Evolutionary conservation across 1,284 basidiomycete genomes (phyloP).

Genomic region (Coniophora puteana): DNA sequence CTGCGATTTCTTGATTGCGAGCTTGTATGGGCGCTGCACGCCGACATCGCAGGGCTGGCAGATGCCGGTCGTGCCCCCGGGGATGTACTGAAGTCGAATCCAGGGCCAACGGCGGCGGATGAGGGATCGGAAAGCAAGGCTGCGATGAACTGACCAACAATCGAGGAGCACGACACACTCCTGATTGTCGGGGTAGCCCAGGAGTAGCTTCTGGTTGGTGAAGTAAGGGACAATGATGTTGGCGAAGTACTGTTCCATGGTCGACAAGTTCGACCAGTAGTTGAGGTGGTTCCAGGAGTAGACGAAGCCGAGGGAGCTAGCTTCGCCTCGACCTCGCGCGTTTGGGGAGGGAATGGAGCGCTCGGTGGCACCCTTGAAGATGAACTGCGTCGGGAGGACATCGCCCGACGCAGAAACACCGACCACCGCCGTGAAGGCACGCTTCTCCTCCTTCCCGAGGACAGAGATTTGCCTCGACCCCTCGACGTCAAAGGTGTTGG

Average conservation of each 20-base stretch:
- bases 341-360: conserved; percentile 17
- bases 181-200: conserved; percentile 21
- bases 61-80: conserved; percentile 19
- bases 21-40: conserved; percentile 23
- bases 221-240: conserved; percentile 33
- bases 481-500: conserved; percentile 24
- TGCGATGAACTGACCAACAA: conserved; percentile 35
- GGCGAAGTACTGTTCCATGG: conserved; percentile 30
- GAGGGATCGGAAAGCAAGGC: conserved; percentile 24
- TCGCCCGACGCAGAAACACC: conserved; percentile 23
- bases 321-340: too few relatives aligned
- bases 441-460: conserved; percentile 32
- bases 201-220: conserved; percentile 12
- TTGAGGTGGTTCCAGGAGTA: conserved; percentile 24
- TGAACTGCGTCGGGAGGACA: conserved; percentile 28
- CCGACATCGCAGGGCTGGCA: conserved; percentile 24
- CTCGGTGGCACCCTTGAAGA: conserved; percentile 23
- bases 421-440: conserved; percentile 31
- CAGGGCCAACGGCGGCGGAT: too few relatives aligned
- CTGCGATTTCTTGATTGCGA: conserved; percentile 11
- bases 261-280: conserved; percentile 35
- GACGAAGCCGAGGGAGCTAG: conserved; percentile 14
- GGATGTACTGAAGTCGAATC: conserved; percentile 19
- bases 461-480: conserved; percentile 30
- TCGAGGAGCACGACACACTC: conserved; percentile 34